phyloP scores from a whole-genome alignment of 1,139 yeast genomes.

The Zygoascus meyerae region DNA sequence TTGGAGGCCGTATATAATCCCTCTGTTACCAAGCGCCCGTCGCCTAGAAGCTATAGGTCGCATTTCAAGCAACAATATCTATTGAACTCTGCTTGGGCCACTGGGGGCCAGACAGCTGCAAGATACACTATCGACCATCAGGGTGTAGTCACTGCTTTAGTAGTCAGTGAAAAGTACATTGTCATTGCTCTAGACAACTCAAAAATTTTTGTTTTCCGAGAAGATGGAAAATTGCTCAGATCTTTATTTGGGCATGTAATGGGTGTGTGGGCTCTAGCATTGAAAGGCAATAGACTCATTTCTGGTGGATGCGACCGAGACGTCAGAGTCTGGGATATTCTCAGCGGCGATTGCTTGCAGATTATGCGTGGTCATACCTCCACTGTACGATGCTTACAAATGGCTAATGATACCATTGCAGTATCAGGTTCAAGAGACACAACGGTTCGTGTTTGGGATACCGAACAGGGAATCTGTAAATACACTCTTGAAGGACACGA shows the following conservation, averaged over 20 bases:
- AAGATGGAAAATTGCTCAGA: slow-evolving; percentile 64
- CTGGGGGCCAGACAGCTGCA: slow-evolving; percentile 39
- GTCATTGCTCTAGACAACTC: slow-evolving; percentile 41
- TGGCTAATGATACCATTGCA: slow-evolving; percentile 65
- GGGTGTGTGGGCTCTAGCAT: slow-evolving; percentile 96
- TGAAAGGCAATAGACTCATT: slow-evolving; percentile 69
- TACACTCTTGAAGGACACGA: slow-evolving; percentile 68
- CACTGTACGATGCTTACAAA: slow-evolving; percentile 86
- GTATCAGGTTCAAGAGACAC: slow-evolving; percentile 89
- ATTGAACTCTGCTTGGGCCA: slow-evolving; percentile 38
- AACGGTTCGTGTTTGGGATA: slow-evolving; percentile 88
- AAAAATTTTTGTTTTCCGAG: slow-evolving; percentile 39
- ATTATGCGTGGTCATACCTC: slow-evolving; percentile 87
- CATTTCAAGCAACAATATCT: slow-evolving; percentile 40
- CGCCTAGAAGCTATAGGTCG: slow-evolving; percentile 37
- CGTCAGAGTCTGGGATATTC: slow-evolving; percentile 84
- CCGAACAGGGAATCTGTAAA: slow-evolving; percentile 66
- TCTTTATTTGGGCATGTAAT: slow-evolving; percentile 87
- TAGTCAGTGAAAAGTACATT: slow-evolving; percentile 36
- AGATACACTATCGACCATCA: slow-evolving; percentile 35
- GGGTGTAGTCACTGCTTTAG: slow-evolving; percentile 38
- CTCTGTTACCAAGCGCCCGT: slow-evolving; percentile 29
- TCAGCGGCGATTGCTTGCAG: slow-evolving; percentile 67
- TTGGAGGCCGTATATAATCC: slow-evolving; percentile 35
- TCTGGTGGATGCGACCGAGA: slow-evolving; percentile 90